These are phyloP conservation scores for Candida rishiriensis DNA, from an alignment of 805 yeast genomes.

Conservation along the genomic window DNA sequence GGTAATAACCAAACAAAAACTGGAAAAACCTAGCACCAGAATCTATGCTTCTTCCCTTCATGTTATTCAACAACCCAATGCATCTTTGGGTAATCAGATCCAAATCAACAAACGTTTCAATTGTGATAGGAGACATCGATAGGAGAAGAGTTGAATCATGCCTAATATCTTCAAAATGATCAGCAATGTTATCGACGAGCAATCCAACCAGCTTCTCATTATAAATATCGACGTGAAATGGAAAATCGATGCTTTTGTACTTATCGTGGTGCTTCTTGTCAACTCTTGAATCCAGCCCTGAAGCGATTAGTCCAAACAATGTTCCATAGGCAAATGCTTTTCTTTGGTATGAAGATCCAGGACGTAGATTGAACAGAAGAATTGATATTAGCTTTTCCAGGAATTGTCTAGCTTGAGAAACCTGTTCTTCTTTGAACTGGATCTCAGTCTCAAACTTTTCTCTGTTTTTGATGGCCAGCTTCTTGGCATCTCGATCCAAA, in stretches of 20 bases:
- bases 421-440: conserved; percentile 19
- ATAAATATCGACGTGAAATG: conserved; percentile 44
- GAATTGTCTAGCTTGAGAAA: conserved; percentile 35
- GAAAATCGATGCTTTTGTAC: conserved; percentile 40
- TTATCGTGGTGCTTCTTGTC: conserved; percentile 34
- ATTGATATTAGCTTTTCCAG: conserved; percentile 26
- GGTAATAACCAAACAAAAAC: conserved; percentile 39
- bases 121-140: conserved; percentile 36
- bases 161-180: conserved; percentile 78
- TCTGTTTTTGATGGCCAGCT: conserved; percentile 30
- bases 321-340: conserved; percentile 46
- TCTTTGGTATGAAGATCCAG: conserved; percentile 56
- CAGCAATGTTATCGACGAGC: conserved; percentile 57
- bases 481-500: conserved; percentile 45
- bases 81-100: conserved; percentile 20
- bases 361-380: conserved; percentile 31
- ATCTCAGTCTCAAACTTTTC: conserved; percentile 38
- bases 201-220: conserved; percentile 36
- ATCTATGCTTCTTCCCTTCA: conserved; percentile 65
- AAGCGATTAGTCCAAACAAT: conserved; percentile 39
- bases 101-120: conserved; percentile 19
- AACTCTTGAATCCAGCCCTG: conserved; percentile 53
- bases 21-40: conserved; percentile 70
- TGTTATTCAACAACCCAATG: conserved; percentile 30
- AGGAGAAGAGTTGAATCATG: conserved; percentile 43